phyloP scores from a whole-genome alignment of 208 protist genomes.

The Crithidia bombi region DNA sequence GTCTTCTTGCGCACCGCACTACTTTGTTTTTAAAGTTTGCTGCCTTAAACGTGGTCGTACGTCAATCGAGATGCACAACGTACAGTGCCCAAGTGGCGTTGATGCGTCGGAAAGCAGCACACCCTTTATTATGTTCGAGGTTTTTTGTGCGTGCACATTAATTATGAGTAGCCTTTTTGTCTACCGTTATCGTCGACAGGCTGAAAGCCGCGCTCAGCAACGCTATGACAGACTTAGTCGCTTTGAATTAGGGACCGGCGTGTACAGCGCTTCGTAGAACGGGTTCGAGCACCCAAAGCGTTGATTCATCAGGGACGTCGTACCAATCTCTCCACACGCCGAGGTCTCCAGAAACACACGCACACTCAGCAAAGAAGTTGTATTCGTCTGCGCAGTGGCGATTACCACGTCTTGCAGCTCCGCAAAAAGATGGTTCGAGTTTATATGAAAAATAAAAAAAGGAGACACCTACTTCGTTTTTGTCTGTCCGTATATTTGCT shows the following conservation, averaged over 20 bases:
- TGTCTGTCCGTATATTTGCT: background rate
- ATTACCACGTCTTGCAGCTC: too few species aligned
- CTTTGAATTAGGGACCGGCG: constrained; percentile 42
- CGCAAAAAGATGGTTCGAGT: too few species aligned
- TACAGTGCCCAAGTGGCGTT: constrained; percentile 20
- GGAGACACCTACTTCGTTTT: background rate
- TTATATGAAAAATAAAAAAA: constrained; percentile 3
- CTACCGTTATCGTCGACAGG: constrained; percentile 38
- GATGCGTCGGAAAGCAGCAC: constrained; percentile 19
- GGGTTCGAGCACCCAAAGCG: too few species aligned
- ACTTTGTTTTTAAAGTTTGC: constrained; percentile 1
- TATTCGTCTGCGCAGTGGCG: too few species aligned
- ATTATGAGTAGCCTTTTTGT: constrained; percentile 45
- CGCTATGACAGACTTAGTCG: constrained; percentile 69
- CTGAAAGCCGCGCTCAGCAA: constrained; percentile 53
- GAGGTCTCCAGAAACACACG: too few species aligned
- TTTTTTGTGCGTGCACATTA: constrained; percentile 45
- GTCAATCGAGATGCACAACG: background rate
- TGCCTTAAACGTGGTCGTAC: background rate
- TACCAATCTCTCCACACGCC: too few species aligned
- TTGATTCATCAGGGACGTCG: too few species aligned
- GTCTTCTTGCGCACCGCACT: too few species aligned
- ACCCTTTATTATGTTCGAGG: constrained; percentile 62
- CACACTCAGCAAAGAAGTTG: too few species aligned
- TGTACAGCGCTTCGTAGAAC: constrained; percentile 16